Evolutionary conservation across 306 rosid genomes (phyloP), one percentile per base, ranked within the genome.

Genomic region (Clitoria ternatea): DNA sequence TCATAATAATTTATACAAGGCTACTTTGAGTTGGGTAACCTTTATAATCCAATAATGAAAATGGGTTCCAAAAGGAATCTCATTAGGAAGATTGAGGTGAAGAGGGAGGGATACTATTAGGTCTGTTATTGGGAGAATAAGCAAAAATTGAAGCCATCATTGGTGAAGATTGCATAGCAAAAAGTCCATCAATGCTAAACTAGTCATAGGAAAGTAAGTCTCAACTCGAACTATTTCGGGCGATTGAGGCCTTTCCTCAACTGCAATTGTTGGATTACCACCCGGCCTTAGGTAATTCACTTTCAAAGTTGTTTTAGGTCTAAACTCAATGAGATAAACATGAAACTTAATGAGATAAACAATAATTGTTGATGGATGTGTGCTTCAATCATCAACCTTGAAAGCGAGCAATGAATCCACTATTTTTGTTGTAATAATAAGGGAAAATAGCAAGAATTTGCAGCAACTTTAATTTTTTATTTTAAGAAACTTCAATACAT

Each of bases 11-110:
- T 26, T 79, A 85, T 3, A 83, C 94, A 44, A 81, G 72, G 76
- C 84, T 83, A 70, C 60, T 75, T 49, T 29, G 50, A 29, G 80
- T 82, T 54, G 95, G 91, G 81, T 89, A 91, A 45, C 87, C 89
- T 44, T 87, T 87, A 81, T 91, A 72, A 76, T 91, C 96, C 53
- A 91, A 44, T 14, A 97, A 86, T 24, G 90, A 78, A 87, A 94
- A 94, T 0, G 97, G 99, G 53, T 94, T 89, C 97, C 99, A 94
- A 52, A 89, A 89, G 73, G 82, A 89, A 78, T 94, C 96, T 97
- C 99, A 94, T 13, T 87, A 97, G 24, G 96, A 84, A 63, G 70
- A 70, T 67, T 75, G 92, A 39, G 96, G 96, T 14, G 91, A 86
- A 72, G 92, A 78, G 9, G 97, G 92, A 79, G 92, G 92, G 44